phyloP scores from a whole-genome alignment of 2,329 filamentous ascomycete species.

The Alternaria viburni region DNA sequence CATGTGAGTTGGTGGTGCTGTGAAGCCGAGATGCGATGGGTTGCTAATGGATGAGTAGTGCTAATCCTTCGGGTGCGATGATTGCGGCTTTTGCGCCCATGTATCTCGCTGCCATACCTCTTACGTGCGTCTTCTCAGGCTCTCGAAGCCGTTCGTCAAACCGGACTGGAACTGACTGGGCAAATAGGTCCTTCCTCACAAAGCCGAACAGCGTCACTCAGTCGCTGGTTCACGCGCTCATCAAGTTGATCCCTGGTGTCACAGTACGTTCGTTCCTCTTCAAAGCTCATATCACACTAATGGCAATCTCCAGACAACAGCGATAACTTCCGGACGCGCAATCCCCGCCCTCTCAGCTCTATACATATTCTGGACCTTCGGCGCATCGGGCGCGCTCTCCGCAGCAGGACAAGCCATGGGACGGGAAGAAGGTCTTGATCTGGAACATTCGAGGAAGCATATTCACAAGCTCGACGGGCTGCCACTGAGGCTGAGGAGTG shows the following conservation, averaged over 20 bases:
- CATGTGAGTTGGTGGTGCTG: slow-evolving; percentile 13
- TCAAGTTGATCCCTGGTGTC: slow-evolving; percentile 28
- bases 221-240: slow-evolving; percentile 27
- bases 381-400: slow-evolving; percentile 26
- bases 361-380: slow-evolving; percentile 33
- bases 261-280: slow-evolving; percentile 6
- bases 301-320: slow-evolving; percentile 1
- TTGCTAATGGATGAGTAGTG: slow-evolving; percentile 5
- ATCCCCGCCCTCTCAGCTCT: slow-evolving; percentile 29
- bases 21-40: too few relatives aligned
- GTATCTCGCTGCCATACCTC: slow-evolving; percentile 27
- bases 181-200: slow-evolving; percentile 21
- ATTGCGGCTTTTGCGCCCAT: slow-evolving; percentile 22
- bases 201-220: slow-evolving; percentile 26
- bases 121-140: slow-evolving; percentile 15
- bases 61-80: slow-evolving; percentile 23
- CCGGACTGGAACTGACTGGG: background rate
- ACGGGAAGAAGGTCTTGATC: slow-evolving; percentile 20
- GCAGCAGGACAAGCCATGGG: slow-evolving; percentile 31
- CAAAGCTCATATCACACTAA: background rate
- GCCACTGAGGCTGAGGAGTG: slow-evolving; percentile 26
- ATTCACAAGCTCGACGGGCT: slow-evolving; percentile 16
- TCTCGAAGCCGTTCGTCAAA: background rate
- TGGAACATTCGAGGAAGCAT: slow-evolving; percentile 26
- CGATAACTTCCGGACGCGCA: slow-evolving; percentile 28